Evolutionary conservation across 345 rosid species (phyloP).

Genomic region (Eucalyptus regnans): DNA sequence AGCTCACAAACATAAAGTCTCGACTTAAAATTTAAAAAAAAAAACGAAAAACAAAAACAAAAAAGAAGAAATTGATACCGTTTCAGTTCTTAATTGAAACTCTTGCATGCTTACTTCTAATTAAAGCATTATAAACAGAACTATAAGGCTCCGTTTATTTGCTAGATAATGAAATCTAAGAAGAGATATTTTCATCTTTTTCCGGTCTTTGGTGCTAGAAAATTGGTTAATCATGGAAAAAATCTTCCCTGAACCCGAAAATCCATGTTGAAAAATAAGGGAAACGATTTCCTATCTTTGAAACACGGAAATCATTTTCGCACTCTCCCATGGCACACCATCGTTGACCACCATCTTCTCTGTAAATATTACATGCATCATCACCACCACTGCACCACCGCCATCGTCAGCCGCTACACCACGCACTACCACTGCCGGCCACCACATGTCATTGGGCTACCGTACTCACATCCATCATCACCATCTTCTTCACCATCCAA

Average conservation of each 20-base stretch:
- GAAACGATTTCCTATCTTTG: too few species aligned
- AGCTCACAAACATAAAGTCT: too few species aligned
- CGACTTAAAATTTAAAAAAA: too few species aligned
- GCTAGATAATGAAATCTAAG: not conserved
- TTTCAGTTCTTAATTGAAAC: not conserved
- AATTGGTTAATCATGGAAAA: not conserved
- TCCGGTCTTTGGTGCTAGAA: not conserved
- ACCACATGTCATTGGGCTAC: not conserved
- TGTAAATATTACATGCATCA: not conserved
- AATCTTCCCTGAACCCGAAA: not conserved
- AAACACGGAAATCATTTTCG: not conserved
- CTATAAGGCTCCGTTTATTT: too few species aligned
- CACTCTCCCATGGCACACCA: not conserved
- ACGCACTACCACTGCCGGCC: not conserved
- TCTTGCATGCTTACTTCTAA: not conserved
- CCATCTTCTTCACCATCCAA: not conserved
- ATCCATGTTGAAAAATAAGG: not conserved
- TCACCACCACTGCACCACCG: not conserved
- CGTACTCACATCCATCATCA: not conserved
- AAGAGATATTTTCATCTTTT: not conserved
- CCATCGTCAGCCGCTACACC: not conserved
- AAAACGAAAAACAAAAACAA: too few species aligned
- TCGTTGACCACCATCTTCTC: not conserved
- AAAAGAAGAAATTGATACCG: not conserved
- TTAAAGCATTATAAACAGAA: not conserved